These are phyloP conservation scores for Alternaria incomplexa DNA, from an alignment of 2,329 filamentous ascomycete species.

Conservation along the genomic window DNA sequence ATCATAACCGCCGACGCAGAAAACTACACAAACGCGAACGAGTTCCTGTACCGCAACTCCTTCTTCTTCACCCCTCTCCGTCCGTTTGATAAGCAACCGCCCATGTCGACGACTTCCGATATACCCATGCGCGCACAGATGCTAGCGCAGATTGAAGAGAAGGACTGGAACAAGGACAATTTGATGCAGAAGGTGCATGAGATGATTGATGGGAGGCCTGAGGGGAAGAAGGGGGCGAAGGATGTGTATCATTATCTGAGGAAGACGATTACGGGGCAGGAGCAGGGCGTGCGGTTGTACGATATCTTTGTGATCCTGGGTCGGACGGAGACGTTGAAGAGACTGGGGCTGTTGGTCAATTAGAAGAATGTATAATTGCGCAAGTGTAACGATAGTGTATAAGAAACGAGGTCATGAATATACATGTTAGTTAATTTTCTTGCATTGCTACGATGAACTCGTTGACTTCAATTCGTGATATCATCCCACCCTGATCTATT, in stretches of 20 bases:
- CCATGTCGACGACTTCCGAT: slow-evolving; percentile 16
- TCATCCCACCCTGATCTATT: background rate
- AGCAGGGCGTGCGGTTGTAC: slow-evolving; percentile 43
- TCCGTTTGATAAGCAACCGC: slow-evolving; percentile 13
- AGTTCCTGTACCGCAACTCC: slow-evolving; percentile 63
- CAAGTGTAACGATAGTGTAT: background rate
- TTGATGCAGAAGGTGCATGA: slow-evolving; percentile 33
- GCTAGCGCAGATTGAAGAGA: slow-evolving; percentile 22
- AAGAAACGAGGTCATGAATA: background rate
- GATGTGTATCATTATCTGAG: slow-evolving; percentile 45
- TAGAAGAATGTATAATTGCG: background rate
- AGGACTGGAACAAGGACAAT: slow-evolving; percentile 31
- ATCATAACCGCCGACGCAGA: slow-evolving; percentile 62
- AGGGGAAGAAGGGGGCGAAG: slow-evolving; percentile 34
- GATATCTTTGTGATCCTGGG: slow-evolving; percentile 46
- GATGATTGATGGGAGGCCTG: slow-evolving; percentile 35
- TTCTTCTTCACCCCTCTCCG: slow-evolving; percentile 62
- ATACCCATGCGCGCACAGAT: slow-evolving; percentile 25
- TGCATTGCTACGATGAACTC: background rate
- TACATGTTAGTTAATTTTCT: background rate
- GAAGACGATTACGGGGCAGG: slow-evolving; percentile 36
- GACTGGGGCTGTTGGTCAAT: slow-evolving; percentile 27
- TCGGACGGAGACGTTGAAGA: slow-evolving; percentile 35
- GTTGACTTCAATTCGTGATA: background rate
- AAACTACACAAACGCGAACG: slow-evolving; percentile 62